phyloP scores from a whole-genome alignment of 805 yeast species.

The Candida railenensis region DNA sequence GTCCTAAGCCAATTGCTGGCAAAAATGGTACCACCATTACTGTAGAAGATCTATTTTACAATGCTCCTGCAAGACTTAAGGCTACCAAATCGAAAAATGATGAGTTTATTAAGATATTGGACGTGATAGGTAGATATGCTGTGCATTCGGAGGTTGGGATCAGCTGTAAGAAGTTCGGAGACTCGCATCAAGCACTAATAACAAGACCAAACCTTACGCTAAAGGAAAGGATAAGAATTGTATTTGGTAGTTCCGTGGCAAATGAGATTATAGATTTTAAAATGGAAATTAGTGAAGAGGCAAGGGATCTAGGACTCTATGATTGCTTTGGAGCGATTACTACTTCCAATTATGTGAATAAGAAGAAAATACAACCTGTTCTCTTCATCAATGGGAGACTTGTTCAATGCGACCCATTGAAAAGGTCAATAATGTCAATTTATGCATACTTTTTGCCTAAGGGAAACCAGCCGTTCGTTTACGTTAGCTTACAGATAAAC shows the following conservation, averaged over 20 bases:
- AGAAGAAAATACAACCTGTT: slow-evolving; percentile 64
- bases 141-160: slow-evolving; percentile 75
- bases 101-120: slow-evolving; percentile 75
- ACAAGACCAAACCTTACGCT: slow-evolving; percentile 50
- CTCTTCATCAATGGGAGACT: slow-evolving; percentile 85
- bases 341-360: slow-evolving; percentile 67
- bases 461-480: slow-evolving; percentile 73
- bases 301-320: slow-evolving; percentile 46
- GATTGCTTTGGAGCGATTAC: slow-evolving; percentile 62
- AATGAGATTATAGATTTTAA: slow-evolving; percentile 54
- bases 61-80: slow-evolving; percentile 74
- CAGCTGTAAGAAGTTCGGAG: slow-evolving; percentile 78
- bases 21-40: slow-evolving; percentile 79
- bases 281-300: slow-evolving; percentile 24
- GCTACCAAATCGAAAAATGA: slow-evolving; percentile 67
- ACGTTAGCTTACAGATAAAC: slow-evolving; percentile 63
- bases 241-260: slow-evolving; percentile 72
- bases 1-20: slow-evolving; percentile 80
- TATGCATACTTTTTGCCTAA: slow-evolving; percentile 73
- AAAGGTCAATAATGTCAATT: slow-evolving; percentile 61
- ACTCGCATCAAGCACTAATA: slow-evolving; percentile 62
- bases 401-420: slow-evolving; percentile 78
- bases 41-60: slow-evolving; percentile 88
- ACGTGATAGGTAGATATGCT: slow-evolving; percentile 81
- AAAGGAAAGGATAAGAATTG: slow-evolving; percentile 68